Conservation (phyloP, 2,329 filamentous ascomycete genomes). For the Pseudohalonectria lignicola region DNA sequence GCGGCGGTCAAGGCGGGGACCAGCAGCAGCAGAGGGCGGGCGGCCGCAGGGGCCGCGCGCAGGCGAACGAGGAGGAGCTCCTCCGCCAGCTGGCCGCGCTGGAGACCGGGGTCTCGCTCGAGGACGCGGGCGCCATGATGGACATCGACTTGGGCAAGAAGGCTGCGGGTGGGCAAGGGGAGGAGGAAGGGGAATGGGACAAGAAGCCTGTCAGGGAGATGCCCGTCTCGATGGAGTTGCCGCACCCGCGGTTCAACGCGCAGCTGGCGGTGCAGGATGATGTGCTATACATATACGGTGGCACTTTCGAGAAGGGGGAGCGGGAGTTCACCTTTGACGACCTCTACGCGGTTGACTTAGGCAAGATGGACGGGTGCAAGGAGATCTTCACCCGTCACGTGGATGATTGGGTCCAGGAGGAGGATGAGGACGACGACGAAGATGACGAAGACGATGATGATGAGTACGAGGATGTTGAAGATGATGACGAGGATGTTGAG, state of each 20-base stretch:
- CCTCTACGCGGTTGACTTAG: slow-evolving; percentile 85
- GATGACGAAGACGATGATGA: slow-evolving; percentile 52
- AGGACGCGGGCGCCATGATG: slow-evolving; percentile 37
- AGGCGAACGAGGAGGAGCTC: slow-evolving; percentile 86
- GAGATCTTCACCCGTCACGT: slow-evolving; percentile 73
- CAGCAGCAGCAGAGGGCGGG: slow-evolving; percentile 38
- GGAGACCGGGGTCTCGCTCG: slow-evolving; percentile 59
- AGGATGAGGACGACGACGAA: slow-evolving; percentile 48
- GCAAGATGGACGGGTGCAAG: slow-evolving; percentile 86
- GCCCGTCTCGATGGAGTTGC: slow-evolving; percentile 67
- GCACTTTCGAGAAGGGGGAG: slow-evolving; percentile 91
- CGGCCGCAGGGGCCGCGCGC: slow-evolving; percentile 60
- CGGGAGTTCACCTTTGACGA: slow-evolving; percentile 94
- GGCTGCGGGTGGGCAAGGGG: slow-evolving; percentile 20
- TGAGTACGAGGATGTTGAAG: slow-evolving; percentile 41
- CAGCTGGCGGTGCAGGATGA: slow-evolving; percentile 87
- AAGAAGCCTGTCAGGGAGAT: slow-evolving; percentile 50
- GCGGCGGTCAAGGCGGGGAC: slow-evolving; percentile 5
- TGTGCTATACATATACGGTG: slow-evolving; percentile 85
- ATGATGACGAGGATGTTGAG: slow-evolving; percentile 36
- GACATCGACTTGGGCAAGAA: slow-evolving; percentile 32
- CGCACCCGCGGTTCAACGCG: slow-evolving; percentile 83
- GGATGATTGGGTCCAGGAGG: slow-evolving; percentile 64
- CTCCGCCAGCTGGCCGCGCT: slow-evolving; percentile 77
- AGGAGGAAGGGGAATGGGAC: slow-evolving; percentile 39